Conservation (phyloP, 2,329 filamentous ascomycete species). For the Lachnellula willkommii region DNA sequence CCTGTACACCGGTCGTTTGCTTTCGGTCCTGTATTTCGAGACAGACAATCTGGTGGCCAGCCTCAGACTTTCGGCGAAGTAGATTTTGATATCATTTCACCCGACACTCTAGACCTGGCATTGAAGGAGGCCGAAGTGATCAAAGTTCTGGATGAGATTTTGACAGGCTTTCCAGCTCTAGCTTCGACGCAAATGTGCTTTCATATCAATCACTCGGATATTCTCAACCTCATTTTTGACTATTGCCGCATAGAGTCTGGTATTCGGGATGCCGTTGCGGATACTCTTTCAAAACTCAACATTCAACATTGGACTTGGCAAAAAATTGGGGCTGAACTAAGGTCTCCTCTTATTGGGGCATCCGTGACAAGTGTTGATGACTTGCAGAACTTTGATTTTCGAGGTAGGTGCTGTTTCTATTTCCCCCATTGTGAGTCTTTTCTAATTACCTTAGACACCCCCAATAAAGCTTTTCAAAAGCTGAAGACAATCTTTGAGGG, state of each 20-base stretch:
- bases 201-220: slow-evolving; percentile 80
- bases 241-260: slow-evolving; percentile 72
- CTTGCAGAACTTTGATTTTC: slow-evolving; percentile 84
- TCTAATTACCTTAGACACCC: slow-evolving; percentile 40
- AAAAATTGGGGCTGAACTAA: slow-evolving; percentile 75
- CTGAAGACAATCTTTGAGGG: slow-evolving; percentile 57
- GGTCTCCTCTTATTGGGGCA: slow-evolving; percentile 74
- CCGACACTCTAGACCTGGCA: slow-evolving; percentile 72
- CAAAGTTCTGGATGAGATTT: slow-evolving; percentile 89
- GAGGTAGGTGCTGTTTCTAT: slow-evolving; percentile 45
- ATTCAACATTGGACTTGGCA: slow-evolving; percentile 75
- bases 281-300: slow-evolving; percentile 81
- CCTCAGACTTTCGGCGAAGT: slow-evolving; percentile 81
- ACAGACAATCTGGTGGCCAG: slow-evolving; percentile 71
- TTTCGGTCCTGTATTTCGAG: slow-evolving; percentile 83
- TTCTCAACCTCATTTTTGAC: slow-evolving; percentile 84
- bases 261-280: slow-evolving; percentile 68
- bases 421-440: background rate
- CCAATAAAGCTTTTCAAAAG: slow-evolving; percentile 52
- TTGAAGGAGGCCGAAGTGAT: slow-evolving; percentile 90
- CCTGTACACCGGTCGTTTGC: slow-evolving; percentile 72
- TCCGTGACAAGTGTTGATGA: slow-evolving; percentile 89
- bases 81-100: slow-evolving; percentile 93
- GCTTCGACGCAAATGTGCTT: slow-evolving; percentile 74
- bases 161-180: slow-evolving; percentile 72